Base-by-base conservation (phyloP, 2,329 filamentous ascomycete species). In the Xylaria multiplex region DNA sequence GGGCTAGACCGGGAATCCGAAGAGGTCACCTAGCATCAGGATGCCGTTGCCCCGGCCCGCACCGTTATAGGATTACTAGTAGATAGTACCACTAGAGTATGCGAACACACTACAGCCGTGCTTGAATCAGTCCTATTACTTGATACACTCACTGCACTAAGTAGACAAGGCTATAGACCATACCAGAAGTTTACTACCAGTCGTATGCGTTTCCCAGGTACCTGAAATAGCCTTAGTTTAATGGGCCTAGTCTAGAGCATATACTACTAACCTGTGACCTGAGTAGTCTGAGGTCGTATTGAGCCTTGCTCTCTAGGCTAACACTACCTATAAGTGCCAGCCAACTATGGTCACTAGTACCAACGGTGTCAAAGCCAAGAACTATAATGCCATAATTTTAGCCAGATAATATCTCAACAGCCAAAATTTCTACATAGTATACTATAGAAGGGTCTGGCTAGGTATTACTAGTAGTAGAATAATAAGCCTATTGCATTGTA, bases 311-410 rank as follows among this genome's bases (percentile, higher is more conserved):
- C 14, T 48, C 16, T n/a, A 37, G 9, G 30, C 40, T 32, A 55
- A 14, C 22, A 22, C 16, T 64, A 64, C 22, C 35, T 37, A 37
- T 7, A 9, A 7, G 35, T 42, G 35, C 60, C 35, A 24, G 43
- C 65, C 45, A 55, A 64, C 50, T 48, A 48, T 22, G 43, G 16
- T 42, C 42, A 40, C 22, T n/a, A 54, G 22, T 55, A 40, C 50
- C 56, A 37, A 53, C 22, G 42, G 43, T 19, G 52, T 35, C 22
- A 43, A 24, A 49, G 22, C 40, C 49, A 16, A 43, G 54, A 62
- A 50, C 52, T 54, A 59, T 65, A 46, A 61, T 59, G 46, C 62
- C 61, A 65, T 59, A 60, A 54, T 60, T 59, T 69, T 64, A 62
- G 57, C 53, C 68, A 64, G 58, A 58, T 59, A 37, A 14, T 40